These are phyloP conservation scores for Pholiota microspora DNA, from an alignment of 768 basidiomycete species.

Conservation along the genomic window DNA sequence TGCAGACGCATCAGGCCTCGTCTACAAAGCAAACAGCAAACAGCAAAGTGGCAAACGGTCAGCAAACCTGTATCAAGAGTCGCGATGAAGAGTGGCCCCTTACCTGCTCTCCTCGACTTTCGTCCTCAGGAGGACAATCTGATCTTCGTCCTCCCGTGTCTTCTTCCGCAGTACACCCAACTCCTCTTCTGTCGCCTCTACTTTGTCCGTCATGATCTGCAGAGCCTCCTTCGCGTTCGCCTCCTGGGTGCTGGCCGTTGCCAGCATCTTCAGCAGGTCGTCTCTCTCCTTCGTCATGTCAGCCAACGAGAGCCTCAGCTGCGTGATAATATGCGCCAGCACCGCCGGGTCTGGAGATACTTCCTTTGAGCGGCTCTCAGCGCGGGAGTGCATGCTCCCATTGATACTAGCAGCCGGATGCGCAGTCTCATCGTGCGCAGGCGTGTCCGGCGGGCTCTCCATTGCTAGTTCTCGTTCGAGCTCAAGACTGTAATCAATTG, in stretches of 20 bases:
- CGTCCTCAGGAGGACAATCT: constrained; percentile 69
- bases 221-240: constrained; percentile 63
- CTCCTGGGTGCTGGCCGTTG: constrained; percentile 50
- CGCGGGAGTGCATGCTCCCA: constrained; percentile 29
- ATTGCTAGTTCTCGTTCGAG: constrained; percentile 75
- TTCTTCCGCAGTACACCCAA: constrained; percentile 49
- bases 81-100: constrained; percentile 17
- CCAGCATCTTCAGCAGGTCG: constrained; percentile 53
- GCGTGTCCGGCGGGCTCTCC: constrained; percentile 55
- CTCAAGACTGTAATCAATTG: constrained; percentile 78
- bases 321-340: constrained; percentile 72
- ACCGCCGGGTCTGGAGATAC: constrained; percentile 68
- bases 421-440: constrained; percentile 25
- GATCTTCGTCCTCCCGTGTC: constrained; percentile 72
- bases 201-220: constrained; percentile 64
- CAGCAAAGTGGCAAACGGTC: not conserved
- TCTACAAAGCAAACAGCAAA: constrained; percentile 36
- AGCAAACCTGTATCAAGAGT: constrained; percentile 2
- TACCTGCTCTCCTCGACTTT: constrained; percentile 89
- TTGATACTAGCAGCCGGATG: constrained; percentile 16
- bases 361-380: constrained; percentile 8
- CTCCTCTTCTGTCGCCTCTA: constrained; percentile 54
- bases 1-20: constrained; percentile 87
- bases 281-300: constrained; percentile 73
- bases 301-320: constrained; percentile 63